Evolutionary conservation across 2,329 filamentous ascomycete species (phyloP).

Genomic region (Curvularia verruculosa): DNA sequence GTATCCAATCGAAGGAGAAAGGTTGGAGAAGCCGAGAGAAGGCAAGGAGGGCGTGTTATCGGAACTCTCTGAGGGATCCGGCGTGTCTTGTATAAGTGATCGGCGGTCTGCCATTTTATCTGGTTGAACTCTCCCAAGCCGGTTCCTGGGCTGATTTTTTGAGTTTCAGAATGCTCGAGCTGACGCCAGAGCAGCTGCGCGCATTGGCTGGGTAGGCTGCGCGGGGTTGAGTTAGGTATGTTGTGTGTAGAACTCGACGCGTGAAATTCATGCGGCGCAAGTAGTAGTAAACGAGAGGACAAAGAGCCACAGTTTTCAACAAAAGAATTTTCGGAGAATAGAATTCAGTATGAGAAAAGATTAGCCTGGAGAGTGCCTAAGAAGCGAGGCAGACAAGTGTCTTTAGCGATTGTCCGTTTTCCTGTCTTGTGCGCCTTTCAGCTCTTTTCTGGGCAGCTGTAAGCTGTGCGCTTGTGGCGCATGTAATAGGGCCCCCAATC

Average conservation of each 20-base stretch:
- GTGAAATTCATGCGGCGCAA: background rate
- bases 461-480: constrained; percentile 19
- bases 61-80: constrained; percentile 36
- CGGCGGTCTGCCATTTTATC: constrained; percentile 41
- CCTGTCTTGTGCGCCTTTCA: constrained; percentile 11
- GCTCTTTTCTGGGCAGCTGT: constrained; percentile 15
- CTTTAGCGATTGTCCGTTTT: constrained; percentile 3
- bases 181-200: constrained; percentile 1
- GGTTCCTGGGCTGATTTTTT: constrained; percentile 15
- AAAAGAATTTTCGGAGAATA: background rate
- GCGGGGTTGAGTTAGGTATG: background rate
- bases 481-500: constrained; percentile 12
- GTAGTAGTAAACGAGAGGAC: constrained; percentile 1
- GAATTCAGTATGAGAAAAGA: background rate
- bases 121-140: background rate
- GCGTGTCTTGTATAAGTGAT: constrained; percentile 37
- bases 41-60: constrained; percentile 37
- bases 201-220: constrained; percentile 8
- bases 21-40: constrained; percentile 34
- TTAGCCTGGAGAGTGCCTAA: background rate
- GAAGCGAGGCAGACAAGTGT: constrained; percentile 5
- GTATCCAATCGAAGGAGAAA: constrained; percentile 33
- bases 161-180: constrained; percentile 24
- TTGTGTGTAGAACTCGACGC: constrained; percentile 9
- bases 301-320: background rate